phyloP scores from a whole-genome alignment of 2,329 filamentous ascomycete genomes.

The Penicillium aurantiogriseum region DNA sequence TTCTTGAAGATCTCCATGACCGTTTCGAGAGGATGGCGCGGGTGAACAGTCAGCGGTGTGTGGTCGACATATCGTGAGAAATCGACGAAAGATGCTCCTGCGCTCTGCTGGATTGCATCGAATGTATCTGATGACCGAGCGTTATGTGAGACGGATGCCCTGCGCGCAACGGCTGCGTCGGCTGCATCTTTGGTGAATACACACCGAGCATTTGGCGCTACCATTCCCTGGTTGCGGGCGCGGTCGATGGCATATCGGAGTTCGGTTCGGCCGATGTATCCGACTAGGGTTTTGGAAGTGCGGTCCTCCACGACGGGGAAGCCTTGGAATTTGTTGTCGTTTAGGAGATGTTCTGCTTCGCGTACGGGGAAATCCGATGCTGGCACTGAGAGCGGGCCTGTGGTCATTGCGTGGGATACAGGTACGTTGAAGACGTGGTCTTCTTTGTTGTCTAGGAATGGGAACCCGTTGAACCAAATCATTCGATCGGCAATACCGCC shows the following conservation, averaged over 20 bases:
- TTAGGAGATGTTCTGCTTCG: conserved; percentile 73
- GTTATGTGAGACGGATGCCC: conserved; percentile 28
- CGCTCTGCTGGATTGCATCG: conserved; percentile 58
- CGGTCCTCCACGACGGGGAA: conserved; percentile 85
- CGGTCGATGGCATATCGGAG: conserved; percentile 86
- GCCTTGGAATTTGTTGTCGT: conserved; percentile 80
- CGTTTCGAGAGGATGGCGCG: conserved; percentile 86
- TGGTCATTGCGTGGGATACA: conserved; percentile 86
- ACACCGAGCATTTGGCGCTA: conserved; percentile 70
- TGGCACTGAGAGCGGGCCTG: conserved; percentile 70
- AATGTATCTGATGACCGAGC: conserved; percentile 52
- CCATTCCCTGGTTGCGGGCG: conserved; percentile 64
- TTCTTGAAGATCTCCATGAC: conserved; percentile 99
- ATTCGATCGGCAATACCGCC: conserved; percentile 96
- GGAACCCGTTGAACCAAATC: conserved; percentile 98
- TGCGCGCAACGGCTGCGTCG: conserved; percentile 33
- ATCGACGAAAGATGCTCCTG: conserved; percentile 63
- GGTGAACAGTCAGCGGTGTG: conserved; percentile 87
- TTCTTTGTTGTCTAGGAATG: conserved; percentile 95
- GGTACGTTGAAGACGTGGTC: conserved; percentile 95
- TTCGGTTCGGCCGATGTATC: conserved; percentile 91
- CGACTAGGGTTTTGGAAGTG: conserved; percentile 69
- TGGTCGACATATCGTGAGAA: conserved; percentile 85
- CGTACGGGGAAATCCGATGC: conserved; percentile 70
- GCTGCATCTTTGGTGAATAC: conserved; percentile 62